Evolutionary conservation across 208 protist species (phyloP), one percentile per base, ranked within the genome.

Genomic region (Acanthamoeba divionensis): DNA sequence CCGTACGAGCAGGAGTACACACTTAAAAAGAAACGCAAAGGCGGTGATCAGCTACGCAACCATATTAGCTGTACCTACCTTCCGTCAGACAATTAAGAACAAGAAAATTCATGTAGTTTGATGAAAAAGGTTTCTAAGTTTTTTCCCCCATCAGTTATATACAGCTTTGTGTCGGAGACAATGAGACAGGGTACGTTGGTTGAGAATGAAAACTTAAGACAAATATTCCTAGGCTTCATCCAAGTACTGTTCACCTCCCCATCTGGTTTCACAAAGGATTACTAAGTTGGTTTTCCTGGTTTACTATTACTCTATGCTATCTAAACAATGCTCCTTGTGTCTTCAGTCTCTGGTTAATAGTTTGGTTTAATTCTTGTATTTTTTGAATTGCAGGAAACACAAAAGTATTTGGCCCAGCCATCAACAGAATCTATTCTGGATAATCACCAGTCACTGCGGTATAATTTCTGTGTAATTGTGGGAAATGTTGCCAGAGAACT

Each of bases 1-100:
- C 73, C 73, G 33, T 83, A 83, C 26, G 73, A 83, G 24, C 73
- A 83, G n/a, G 73, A 83, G 29, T 83, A 83, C 31, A 63, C 45
- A 9, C 52, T 60, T n/a, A 24, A 52, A 29, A 24, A 52, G 9
- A 24, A 38, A 1, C 73, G 73, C 48, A 83, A 83, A 52, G 73
- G 73, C 24, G 73, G 55, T 3, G 73, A 83, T 52, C 73, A 83
- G 24, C 73, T 83, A 1, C 73, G 73, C 24, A 62, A 83, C 45
- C 41, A 83, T 21, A 21, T 83, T 29, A 83, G 73, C 50, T 83
- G 73, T 83, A 83, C 48, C 50, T 24, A 1, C 12, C 5, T 48
- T 45, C 33, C 21, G 36, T 73, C n/a, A n/a, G n/a, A n/a, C n/a
- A n/a, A n/a, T n/a, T n/a, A n/a, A n/a, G n/a, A n/a, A n/a, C n/a